Evolutionary conservation across 2,329 filamentous ascomycete species (phyloP).

Genomic region (Orbilia ellipsospora): DNA sequence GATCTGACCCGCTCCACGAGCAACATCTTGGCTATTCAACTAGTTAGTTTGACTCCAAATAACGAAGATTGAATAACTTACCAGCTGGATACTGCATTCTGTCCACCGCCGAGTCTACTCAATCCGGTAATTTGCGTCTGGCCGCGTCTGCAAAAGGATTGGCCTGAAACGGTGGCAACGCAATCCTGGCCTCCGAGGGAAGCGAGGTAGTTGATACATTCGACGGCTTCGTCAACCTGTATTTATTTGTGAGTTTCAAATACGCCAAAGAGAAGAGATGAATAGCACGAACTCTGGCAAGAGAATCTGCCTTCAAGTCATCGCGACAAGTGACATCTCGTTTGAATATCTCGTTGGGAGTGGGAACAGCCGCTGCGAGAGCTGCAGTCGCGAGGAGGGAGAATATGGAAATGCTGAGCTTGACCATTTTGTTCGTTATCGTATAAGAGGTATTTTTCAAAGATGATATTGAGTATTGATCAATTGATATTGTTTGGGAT

Average conservation of each 20-base stretch:
- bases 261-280: background rate
- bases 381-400: background rate
- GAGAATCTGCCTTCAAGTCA: background rate
- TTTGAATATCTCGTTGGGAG: background rate
- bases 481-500: background rate
- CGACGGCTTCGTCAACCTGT: slow-evolving; percentile 22
- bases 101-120: slow-evolving; percentile 7
- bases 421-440: slow-evolving; percentile 16
- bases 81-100: slow-evolving; percentile 16
- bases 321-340: slow-evolving; percentile 20
- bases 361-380: slow-evolving; percentile 12
- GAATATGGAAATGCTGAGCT: slow-evolving; percentile 6
- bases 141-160: slow-evolving; percentile 30
- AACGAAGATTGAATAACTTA: background rate
- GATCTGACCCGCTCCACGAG: slow-evolving; percentile 27
- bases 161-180: slow-evolving; percentile 26
- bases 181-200: slow-evolving; percentile 19
- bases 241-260: background rate
- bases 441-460: background rate
- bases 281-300: slow-evolving; percentile 5
- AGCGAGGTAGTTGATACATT: slow-evolving; percentile 30
- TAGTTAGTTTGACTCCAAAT: background rate
- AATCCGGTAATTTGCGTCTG: slow-evolving; percentile 29
- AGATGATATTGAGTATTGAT: no score
- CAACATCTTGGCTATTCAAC: slow-evolving; percentile 21